Evolutionary conservation across 148 eudicot genomes (phyloP).

Genomic region (Rhododendron mucronatum): DNA sequence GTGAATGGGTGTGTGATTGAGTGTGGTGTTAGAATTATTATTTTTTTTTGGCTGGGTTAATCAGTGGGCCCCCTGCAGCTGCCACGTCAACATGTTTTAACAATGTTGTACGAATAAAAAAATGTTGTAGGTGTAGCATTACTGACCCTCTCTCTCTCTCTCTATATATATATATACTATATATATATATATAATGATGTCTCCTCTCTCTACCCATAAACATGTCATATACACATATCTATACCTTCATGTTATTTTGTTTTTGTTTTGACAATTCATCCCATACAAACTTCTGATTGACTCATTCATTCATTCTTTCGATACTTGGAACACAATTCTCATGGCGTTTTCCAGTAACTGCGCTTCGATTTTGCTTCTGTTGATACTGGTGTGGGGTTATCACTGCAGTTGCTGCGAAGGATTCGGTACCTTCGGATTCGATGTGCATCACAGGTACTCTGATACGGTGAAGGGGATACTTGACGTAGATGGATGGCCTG

Average conservation of each 20-base stretch:
- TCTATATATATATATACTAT: neutral
- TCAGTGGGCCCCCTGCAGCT: too few relatives aligned
- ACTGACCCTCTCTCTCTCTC: too few relatives aligned
- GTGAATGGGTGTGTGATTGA: too few relatives aligned
- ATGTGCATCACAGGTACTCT: slow-evolving; percentile 74
- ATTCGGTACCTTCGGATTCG: slow-evolving; percentile 51
- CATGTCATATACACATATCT: too few relatives aligned
- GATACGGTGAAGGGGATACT: slow-evolving; percentile 60
- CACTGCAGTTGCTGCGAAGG: slow-evolving; percentile 27
- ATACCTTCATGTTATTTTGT: neutral
- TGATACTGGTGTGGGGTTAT: slow-evolving; percentile 17
- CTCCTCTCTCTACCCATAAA: neutral
- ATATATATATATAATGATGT: neutral
- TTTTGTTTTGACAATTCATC: neutral
- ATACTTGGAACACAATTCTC: neutral
- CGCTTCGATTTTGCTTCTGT: neutral
- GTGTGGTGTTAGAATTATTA: too few relatives aligned
- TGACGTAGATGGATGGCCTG: slow-evolving; percentile 49
- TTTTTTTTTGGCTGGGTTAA: too few relatives aligned
- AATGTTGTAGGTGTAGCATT: too few relatives aligned
- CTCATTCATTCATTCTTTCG: neutral
- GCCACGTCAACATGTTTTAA: too few relatives aligned
- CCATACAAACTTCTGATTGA: neutral
- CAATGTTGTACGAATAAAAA: too few relatives aligned
- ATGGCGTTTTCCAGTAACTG: neutral